Conservation (phyloP, 306 rosid species). For the Prunus kanzakura region DNA sequence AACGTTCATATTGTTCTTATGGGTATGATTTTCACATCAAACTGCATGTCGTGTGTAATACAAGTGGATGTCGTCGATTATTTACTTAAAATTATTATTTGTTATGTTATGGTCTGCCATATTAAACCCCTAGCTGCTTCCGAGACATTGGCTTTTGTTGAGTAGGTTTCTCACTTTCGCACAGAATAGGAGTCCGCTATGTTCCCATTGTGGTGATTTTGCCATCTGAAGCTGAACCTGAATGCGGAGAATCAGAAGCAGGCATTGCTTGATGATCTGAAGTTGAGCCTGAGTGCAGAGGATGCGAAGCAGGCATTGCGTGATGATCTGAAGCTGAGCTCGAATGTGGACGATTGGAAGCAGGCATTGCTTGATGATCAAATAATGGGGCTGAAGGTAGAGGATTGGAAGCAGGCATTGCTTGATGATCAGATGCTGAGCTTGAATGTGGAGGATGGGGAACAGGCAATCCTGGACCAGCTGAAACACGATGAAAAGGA, state of each 20-base stretch:
- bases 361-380: neutral
- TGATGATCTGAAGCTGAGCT: neutral
- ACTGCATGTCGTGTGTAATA: neutral
- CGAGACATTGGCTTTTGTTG: neutral
- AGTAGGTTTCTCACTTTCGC: neutral
- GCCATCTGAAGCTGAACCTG: neutral
- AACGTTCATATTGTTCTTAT: neutral
- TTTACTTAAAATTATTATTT: neutral
- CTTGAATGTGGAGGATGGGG: neutral
- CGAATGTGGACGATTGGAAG: neutral
- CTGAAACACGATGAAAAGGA: neutral
- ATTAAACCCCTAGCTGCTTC: conserved; percentile 11
- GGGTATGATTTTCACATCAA: neutral
- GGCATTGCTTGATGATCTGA: too few relatives aligned
- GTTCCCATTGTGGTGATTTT: neutral
- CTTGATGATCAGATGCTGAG: neutral
- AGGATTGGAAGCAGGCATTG: too few relatives aligned
- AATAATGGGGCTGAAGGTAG: neutral
- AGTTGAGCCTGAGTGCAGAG: too few relatives aligned
- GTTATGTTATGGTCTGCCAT: neutral
- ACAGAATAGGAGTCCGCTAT: neutral
- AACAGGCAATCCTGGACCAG: neutral
- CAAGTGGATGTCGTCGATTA: neutral
- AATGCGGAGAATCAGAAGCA: too few relatives aligned
- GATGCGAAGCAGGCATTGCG: too few relatives aligned